Evolutionary conservation across 495 filamentous ascomycete species (phyloP).

Genomic region (Cercophora newfieldiana): DNA sequence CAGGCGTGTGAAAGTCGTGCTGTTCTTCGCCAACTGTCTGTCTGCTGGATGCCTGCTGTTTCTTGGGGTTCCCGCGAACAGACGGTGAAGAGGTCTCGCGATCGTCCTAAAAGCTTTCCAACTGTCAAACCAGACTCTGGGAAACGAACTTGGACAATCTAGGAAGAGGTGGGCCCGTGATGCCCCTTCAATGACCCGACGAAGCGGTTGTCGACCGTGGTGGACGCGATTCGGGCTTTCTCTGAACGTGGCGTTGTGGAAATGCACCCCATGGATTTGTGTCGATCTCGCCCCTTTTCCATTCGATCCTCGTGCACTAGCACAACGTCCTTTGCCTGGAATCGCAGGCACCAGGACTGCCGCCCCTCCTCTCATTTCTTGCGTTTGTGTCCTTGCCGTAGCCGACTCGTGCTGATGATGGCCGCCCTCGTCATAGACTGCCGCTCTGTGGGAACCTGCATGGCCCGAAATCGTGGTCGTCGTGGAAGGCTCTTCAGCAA

Average conservation of each 20-base stretch:
- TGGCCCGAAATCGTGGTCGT: neutral
- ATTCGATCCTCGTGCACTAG: conserved; percentile 2
- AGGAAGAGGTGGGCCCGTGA: neutral
- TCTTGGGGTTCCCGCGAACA: neutral
- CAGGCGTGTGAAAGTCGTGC: neutral
- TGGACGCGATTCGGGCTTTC: conserved; percentile 12
- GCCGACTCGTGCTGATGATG: neutral
- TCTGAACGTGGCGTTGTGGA: conserved; percentile 11
- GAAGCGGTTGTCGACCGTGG: neutral
- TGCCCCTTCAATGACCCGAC: conserved; percentile 9
- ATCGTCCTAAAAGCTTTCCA: neutral
- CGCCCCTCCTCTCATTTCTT: neutral
- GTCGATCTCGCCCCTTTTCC: conserved; percentile 14
- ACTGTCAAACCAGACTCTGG: conserved; percentile 2
- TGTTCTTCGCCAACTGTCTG: neutral
- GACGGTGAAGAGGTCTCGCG: neutral
- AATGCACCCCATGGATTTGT: conserved; percentile 13
- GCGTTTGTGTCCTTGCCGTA: neutral
- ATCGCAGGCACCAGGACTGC: neutral
- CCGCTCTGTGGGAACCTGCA: neutral
- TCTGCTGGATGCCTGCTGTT: neutral
- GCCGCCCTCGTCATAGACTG: neutral
- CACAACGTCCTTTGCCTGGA: neutral
- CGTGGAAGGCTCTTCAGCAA: neutral
- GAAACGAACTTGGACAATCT: neutral